A percentile compares a stretch with the other conserved stretches of the same genome.
These are phyloP conservation scores for Lyophyllum decastes DNA, from an alignment of 768 basidiomycete genomes.

Conservation along the genomic window DNA sequence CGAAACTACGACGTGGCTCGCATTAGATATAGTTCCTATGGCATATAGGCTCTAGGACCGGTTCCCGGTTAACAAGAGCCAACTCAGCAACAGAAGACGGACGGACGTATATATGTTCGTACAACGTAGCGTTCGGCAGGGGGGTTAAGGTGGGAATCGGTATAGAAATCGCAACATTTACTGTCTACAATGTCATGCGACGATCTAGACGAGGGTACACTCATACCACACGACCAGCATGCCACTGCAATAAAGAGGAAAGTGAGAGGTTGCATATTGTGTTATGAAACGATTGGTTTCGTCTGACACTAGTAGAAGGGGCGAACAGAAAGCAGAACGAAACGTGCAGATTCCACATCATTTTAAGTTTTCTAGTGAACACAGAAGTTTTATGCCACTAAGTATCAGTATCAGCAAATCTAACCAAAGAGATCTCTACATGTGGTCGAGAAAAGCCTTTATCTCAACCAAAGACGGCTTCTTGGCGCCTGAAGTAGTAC, in stretches of 20 bases:
- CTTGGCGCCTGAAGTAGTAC: no score
- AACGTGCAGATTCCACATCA: background rate
- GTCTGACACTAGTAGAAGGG: background rate
- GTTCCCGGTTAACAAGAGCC: constrained; percentile 7
- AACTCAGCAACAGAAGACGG: background rate
- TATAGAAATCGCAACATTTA: constrained; percentile 5
- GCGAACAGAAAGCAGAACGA: background rate
- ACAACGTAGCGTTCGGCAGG: background rate
- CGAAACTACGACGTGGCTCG: background rate
- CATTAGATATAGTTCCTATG: constrained; percentile 13
- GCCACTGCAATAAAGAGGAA: constrained; percentile 7
- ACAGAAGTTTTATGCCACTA: background rate
- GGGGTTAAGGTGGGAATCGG: constrained; percentile 6
- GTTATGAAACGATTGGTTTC: background rate
- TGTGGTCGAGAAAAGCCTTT: background rate
- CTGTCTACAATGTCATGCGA: background rate
- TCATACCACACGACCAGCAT: constrained; percentile 15
- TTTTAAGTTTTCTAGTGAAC: background rate
- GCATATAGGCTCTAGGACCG: constrained; percentile 12
- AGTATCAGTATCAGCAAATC: background rate
- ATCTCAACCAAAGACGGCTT: background rate
- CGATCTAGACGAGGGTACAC: background rate
- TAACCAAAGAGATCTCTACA: background rate
- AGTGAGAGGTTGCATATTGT: constrained; percentile 2
- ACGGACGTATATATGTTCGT: background rate